A percentile compares a stretch with the other conserved stretches of the same genome.
phyloP scores from a whole-genome alignment of 768 basidiomycete genomes.

The Epithele typhae region DNA sequence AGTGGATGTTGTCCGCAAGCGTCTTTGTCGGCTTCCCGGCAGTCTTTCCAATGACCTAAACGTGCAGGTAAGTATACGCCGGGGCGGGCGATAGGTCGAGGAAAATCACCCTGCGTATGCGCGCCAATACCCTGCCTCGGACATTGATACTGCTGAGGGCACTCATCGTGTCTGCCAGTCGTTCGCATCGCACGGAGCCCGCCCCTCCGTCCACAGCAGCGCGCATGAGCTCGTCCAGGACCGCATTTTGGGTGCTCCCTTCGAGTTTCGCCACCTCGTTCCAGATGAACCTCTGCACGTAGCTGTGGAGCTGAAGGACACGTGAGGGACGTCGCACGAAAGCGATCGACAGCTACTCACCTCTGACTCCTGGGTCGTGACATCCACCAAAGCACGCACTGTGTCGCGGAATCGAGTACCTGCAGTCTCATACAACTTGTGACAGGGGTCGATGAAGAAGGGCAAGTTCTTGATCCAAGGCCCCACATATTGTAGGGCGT shows the following conservation, averaged over 20 bases:
- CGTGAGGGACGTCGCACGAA: neutral
- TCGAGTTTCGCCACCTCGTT: constrained; percentile 69
- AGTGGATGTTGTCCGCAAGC: constrained; percentile 67
- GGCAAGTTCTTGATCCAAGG: constrained; percentile 87
- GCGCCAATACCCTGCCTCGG: constrained; percentile 72
- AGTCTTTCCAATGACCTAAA: constrained; percentile 69
- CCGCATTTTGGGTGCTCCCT: constrained; percentile 58
- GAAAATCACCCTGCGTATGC: constrained; percentile 62
- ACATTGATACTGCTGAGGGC: constrained; percentile 73
- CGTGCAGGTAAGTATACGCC: neutral
- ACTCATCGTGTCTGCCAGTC: constrained; percentile 67
- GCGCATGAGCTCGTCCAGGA: constrained; percentile 76
- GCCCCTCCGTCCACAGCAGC: constrained; percentile 82
- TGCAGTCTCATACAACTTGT: constrained; percentile 63
- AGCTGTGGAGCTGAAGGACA: constrained; percentile 48
- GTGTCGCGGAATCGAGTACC: constrained; percentile 77
- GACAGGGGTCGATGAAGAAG: constrained; percentile 64
- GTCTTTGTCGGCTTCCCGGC: constrained; percentile 57
- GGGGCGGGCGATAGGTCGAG: neutral
- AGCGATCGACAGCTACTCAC: constrained; percentile 47
- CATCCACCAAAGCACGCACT: constrained; percentile 71
- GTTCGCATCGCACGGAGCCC: constrained; percentile 71
- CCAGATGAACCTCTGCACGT: constrained; percentile 77
- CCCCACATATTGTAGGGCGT: constrained; percentile 75
- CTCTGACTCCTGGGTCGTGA: constrained; percentile 69